These are phyloP conservation scores for Fusarium lateritium DNA, from an alignment of 2,329 filamentous ascomycete genomes.

Conservation along the genomic window DNA sequence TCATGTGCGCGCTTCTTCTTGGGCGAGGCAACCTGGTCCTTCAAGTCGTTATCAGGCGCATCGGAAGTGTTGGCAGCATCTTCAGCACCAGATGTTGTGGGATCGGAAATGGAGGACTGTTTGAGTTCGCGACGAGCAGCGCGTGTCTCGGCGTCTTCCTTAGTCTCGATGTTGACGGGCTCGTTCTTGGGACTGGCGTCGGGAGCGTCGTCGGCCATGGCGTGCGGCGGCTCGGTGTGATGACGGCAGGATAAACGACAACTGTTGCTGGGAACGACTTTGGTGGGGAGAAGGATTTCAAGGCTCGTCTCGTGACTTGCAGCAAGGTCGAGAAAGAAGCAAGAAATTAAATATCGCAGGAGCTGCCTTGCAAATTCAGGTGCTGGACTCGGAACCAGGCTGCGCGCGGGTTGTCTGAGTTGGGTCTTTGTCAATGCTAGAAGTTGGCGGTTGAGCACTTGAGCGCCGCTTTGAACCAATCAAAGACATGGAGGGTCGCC, in stretches of 20 bases:
- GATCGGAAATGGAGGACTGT: slow-evolving; percentile 74
- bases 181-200: slow-evolving; percentile 59
- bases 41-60: slow-evolving; percentile 56
- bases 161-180: slow-evolving; percentile 53
- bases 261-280: slow-evolving; percentile 12
- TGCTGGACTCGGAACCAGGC: slow-evolving; percentile 33
- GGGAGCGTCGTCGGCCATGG: slow-evolving; percentile 63
- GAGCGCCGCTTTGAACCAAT: slow-evolving; percentile 46
- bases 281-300: slow-evolving; percentile 1
- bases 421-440: slow-evolving; percentile 41
- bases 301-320: not conserved
- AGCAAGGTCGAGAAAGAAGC: not conserved
- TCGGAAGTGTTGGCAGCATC: slow-evolving; percentile 53
- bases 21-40: slow-evolving; percentile 69
- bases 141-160: slow-evolving; percentile 75
- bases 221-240: slow-evolving; percentile 42
- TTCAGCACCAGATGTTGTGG: slow-evolving; percentile 46
- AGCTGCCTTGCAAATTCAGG: slow-evolving; percentile 13
- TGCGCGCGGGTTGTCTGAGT: slow-evolving; percentile 39
- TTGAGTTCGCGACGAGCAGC: slow-evolving; percentile 75
- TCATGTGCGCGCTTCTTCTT: slow-evolving; percentile 77
- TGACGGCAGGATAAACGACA: slow-evolving; percentile 28
- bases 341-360: not conserved
- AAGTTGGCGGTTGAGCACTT: slow-evolving; percentile 41
- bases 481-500: slow-evolving; percentile 40